Conservation (phyloP, 257 asterid species). For the Euphrasia confusa region DNA sequence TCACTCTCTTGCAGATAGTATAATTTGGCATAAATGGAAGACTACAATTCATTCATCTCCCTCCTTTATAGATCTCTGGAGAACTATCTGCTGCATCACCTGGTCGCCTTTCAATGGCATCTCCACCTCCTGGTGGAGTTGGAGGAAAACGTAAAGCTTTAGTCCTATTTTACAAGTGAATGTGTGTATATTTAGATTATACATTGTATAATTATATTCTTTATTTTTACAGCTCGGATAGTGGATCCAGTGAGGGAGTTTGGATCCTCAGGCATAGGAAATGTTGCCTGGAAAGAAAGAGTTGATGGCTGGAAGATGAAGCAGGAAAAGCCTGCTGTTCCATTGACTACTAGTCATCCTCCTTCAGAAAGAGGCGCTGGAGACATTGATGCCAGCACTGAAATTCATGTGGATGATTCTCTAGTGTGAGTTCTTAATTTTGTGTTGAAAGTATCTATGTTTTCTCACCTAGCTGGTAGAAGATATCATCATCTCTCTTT, state of each 20-base stretch:
- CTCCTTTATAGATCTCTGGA: conserved; percentile 72
- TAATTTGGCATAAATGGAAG: conserved; percentile 9
- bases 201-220: conserved; percentile 11
- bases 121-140: conserved; percentile 80
- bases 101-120: conserved; percentile 90
- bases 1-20: conserved; percentile 8
- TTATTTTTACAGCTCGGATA: conserved; percentile 65
- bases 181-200: too few relatives aligned
- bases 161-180: conserved; percentile 11
- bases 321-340: conserved; percentile 82
- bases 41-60: conserved; percentile 11
- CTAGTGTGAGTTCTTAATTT: conserved; percentile 58
- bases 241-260: conserved; percentile 92
- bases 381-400: conserved; percentile 90
- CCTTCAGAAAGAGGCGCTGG: conserved; percentile 91
- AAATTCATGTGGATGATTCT: conserved; percentile 80
- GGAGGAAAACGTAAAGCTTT: conserved; percentile 54
- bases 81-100: conserved; percentile 98
- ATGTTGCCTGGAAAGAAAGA: conserved; percentile 99
- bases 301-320: conserved; percentile 99
- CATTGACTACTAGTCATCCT: conserved; percentile 77
- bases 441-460: neutral
- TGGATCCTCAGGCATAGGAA: conserved; percentile 90
- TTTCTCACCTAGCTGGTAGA: conserved; percentile 15
- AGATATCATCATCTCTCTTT: neutral